phyloP scores from a whole-genome alignment of 2,329 filamentous ascomycete genomes.

The Calonectria pseudoreteaudii region DNA sequence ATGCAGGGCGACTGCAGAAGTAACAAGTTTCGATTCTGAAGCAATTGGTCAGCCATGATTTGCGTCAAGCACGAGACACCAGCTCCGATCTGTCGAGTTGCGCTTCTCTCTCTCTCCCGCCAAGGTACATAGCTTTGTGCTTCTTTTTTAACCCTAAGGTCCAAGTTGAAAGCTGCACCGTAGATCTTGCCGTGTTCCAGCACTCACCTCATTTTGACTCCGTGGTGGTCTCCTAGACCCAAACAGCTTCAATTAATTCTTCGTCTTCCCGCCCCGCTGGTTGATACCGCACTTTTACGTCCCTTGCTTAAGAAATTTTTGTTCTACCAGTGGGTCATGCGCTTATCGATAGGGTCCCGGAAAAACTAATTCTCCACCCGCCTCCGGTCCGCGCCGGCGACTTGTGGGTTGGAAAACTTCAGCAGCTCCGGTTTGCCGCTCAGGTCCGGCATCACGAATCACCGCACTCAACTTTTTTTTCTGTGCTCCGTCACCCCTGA shows the following conservation, averaged over 20 bases:
- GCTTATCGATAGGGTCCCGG: constrained; percentile 42
- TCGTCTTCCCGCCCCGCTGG: constrained; percentile 39
- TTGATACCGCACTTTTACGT: constrained; percentile 37
- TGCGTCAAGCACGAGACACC: constrained; percentile 9
- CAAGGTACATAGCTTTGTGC: neutral
- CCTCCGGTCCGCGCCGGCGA: constrained; percentile 39
- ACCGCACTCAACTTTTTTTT: constrained; percentile 25
- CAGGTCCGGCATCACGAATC: constrained; percentile 28
- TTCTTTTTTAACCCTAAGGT: neutral
- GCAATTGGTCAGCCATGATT: constrained; percentile 29
- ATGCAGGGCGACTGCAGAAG: constrained; percentile 62
- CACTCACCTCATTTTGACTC: constrained; percentile 43
- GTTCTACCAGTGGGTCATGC: constrained; percentile 27
- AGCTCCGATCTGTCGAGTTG: constrained; percentile 9
- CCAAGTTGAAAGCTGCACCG: neutral
- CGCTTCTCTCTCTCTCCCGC: neutral
- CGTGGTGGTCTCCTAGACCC: constrained; percentile 41
- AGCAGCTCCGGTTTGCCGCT: constrained; percentile 31
- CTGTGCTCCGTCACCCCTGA: constrained; percentile 13
- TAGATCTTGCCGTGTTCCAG: neutral
- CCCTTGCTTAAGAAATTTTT: constrained; percentile 40
- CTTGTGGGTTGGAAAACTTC: constrained; percentile 43
- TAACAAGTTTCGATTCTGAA: constrained; percentile 59
- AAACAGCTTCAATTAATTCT: constrained; percentile 42
- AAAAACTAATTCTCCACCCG: constrained; percentile 31